These are phyloP conservation scores for Xylaria hypoxylon DNA, from an alignment of 2,329 filamentous ascomycete species.

Conservation along the genomic window DNA sequence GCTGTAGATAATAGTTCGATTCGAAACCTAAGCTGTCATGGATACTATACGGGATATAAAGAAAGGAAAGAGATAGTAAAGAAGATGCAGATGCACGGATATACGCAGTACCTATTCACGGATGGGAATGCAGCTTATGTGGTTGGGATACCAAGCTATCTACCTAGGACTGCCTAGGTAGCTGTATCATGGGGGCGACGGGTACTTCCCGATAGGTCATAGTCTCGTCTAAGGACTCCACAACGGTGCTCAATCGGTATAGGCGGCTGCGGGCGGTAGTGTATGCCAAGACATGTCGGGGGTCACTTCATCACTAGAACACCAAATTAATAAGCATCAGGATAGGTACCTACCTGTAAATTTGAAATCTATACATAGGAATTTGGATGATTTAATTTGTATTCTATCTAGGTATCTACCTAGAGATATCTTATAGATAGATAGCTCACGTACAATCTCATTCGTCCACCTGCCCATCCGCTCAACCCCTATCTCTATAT, in stretches of 20 bases:
- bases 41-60: neutral
- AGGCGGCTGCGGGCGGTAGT: neutral
- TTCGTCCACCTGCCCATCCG: neutral
- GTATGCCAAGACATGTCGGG: neutral
- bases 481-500: neutral
- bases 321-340: neutral
- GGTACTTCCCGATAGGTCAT: constrained; percentile 20
- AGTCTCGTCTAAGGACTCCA: neutral
- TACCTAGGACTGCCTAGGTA: no score
- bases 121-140: constrained; percentile 23
- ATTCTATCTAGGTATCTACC: no score
- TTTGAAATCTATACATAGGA: no score
- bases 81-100: constrained; percentile 8
- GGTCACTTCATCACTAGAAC: neutral
- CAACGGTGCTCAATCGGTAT: neutral
- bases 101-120: neutral
- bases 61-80: neutral
- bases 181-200: constrained; percentile 35
- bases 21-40: constrained; percentile 4
- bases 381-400: no score
- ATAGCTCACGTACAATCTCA: no score
- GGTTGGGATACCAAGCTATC: constrained; percentile 28
- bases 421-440: no score
- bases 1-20: neutral
- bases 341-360: neutral